These are phyloP conservation scores for Aschersonia sp. DNA, from an alignment of 2,329 filamentous ascomycete species.

Conservation along the genomic window DNA sequence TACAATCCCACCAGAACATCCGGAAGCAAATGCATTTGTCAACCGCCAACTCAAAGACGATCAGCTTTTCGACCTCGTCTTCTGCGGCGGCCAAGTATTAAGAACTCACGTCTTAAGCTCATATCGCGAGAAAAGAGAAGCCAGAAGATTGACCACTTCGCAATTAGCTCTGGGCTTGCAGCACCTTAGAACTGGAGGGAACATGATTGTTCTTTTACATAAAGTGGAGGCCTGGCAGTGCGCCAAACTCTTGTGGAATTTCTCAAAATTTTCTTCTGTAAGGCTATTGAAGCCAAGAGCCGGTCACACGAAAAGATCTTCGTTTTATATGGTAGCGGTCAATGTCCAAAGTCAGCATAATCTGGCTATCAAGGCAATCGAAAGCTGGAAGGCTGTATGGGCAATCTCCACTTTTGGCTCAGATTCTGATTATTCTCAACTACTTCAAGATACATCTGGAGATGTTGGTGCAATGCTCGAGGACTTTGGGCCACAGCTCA, in stretches of 20 bases:
- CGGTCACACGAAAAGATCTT: conserved; percentile 26
- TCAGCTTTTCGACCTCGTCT: conserved; percentile 23
- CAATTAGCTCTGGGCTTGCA: conserved; percentile 32
- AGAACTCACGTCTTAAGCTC: conserved; percentile 18
- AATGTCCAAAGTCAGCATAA: conserved; percentile 18
- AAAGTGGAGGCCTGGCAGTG: conserved; percentile 26
- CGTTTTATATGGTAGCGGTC: conserved; percentile 38
- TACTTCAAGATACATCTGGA: conserved; percentile 1
- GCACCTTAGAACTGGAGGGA: conserved; percentile 29
- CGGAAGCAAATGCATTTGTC: conserved; percentile 9
- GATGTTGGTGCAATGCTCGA: conserved; percentile 12
- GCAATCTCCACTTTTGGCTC: conserved; percentile 21
- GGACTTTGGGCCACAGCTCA: conserved; percentile 19
- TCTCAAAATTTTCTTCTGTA: conserved; percentile 26
- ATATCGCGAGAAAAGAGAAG: conserved; percentile 20
- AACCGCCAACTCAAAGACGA: conserved; percentile 10
- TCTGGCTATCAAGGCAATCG: conserved; percentile 20
- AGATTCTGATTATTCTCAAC: conserved; percentile 10
- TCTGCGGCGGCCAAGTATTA: conserved; percentile 34
- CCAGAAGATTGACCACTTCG: conserved; percentile 16
- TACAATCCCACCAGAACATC: conserved; percentile 16
- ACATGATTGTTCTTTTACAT: conserved; percentile 36
- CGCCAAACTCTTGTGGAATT: conserved; percentile 19
- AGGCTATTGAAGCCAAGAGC: conserved; percentile 27
- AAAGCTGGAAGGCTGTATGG: conserved; percentile 25